A percentile compares a stretch with the other conserved stretches of the same genome.
Evolutionary conservation across 306 rosid genomes (phyloP).

Genomic region (Cucumis cinereus): DNA sequence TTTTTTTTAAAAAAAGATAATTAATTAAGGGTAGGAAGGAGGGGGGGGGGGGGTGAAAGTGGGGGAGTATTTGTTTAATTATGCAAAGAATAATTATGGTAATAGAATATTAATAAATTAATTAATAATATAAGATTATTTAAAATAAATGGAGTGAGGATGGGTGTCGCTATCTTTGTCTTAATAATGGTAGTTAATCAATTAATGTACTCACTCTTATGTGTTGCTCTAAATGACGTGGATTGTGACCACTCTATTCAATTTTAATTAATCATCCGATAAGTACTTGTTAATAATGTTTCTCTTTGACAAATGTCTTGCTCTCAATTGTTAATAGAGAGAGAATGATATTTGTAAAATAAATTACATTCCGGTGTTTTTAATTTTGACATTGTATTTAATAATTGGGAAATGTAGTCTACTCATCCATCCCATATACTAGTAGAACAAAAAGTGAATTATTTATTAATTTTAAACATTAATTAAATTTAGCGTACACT

Average conservation of each 20-base stretch:
- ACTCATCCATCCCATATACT: no score
- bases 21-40: background rate
- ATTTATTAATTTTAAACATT: no score
- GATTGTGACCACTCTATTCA: constrained; percentile 2
- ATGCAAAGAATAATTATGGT: background rate
- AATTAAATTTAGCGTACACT: no score
- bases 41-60: background rate
- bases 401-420: no score
- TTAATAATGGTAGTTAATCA: constrained; percentile 3
- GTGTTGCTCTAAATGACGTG: constrained; percentile 3
- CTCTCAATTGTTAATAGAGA: background rate
- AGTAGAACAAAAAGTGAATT: no score
- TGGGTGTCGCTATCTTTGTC: constrained; percentile 10
- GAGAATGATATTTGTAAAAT: no score
- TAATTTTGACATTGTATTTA: no score
- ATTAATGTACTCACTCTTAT: background rate
- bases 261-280: background rate
- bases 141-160: background rate
- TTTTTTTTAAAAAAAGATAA: no score
- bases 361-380: no score
- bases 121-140: background rate
- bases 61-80: background rate
- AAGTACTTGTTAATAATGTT: background rate
- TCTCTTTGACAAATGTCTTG: background rate
- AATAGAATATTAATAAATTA: background rate